These are phyloP conservation scores for Xylaria intraflava DNA, from an alignment of 495 filamentous ascomycete species.

Conservation along the genomic window DNA sequence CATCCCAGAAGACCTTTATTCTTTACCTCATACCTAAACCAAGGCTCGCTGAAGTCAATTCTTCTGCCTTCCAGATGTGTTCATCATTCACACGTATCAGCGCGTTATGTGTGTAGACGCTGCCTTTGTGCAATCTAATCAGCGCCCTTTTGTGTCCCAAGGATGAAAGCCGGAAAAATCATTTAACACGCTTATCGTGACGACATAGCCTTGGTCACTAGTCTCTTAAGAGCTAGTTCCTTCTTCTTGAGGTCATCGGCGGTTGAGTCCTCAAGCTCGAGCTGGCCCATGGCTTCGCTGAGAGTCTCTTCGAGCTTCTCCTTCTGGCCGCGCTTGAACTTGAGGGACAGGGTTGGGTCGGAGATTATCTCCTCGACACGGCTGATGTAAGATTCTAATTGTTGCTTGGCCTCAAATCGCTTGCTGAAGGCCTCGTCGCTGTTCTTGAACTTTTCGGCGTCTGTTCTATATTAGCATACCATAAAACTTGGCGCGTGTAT, in stretches of 20 bases:
- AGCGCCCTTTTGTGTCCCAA: conserved; percentile 28
- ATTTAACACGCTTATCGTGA: conserved; percentile 57
- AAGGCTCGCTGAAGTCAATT: conserved; percentile 22
- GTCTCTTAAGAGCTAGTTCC: conserved; percentile 94
- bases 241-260: conserved; percentile 99
- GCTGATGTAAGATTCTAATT: conserved; percentile 98
- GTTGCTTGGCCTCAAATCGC: conserved; percentile 96
- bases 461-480: conserved; percentile 34
- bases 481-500: not conserved
- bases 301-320: conserved; percentile 95
- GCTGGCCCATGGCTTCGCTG: conserved; percentile 45
- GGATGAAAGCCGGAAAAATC: conserved; percentile 26
- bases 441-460: conserved; percentile 98
- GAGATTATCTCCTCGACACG: conserved; percentile 98
- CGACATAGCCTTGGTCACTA: conserved; percentile 95
- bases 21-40: conserved; percentile 20
- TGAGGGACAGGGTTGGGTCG: conserved; percentile 90
- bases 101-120: conserved; percentile 11
- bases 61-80: conserved; percentile 26
- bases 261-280: conserved; percentile 56
- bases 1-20: conserved; percentile 33
- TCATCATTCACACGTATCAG: conserved; percentile 16
- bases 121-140: conserved; percentile 20
- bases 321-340: conserved; percentile 97
- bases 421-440: conserved; percentile 98